Percentiles rank a stretch among this genome's conserved stretches.
phyloP scores from a whole-genome alignment of 768 basidiomycete genomes.

The Kwoniella sp. region DNA sequence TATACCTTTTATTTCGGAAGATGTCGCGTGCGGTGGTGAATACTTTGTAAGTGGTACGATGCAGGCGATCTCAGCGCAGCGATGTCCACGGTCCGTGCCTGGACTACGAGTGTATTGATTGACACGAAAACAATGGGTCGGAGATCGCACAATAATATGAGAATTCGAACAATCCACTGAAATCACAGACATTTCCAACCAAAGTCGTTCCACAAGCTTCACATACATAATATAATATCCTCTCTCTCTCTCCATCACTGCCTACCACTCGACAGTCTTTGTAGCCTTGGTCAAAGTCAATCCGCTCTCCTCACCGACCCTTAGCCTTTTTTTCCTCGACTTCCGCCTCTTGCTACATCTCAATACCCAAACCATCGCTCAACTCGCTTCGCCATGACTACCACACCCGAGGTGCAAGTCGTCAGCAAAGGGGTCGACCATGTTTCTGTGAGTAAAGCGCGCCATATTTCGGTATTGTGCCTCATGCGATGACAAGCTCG shows the following conservation, averaged over 20 bases:
- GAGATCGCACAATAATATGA: neutral
- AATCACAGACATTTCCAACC: neutral
- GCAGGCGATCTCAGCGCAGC: neutral
- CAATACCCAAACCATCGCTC: too few relatives aligned
- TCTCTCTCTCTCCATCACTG: too few relatives aligned
- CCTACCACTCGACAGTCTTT: too few relatives aligned
- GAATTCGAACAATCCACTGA: neutral
- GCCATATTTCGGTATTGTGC: too few relatives aligned
- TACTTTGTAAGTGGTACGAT: too few relatives aligned
- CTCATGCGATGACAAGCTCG: neutral
- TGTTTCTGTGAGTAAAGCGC: conserved; percentile 15
- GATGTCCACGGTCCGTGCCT: conserved; percentile 1
- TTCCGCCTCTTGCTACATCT: too few relatives aligned
- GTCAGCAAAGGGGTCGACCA: conserved; percentile 11
- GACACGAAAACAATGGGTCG: neutral
- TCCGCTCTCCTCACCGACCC: too few relatives aligned
- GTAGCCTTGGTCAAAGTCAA: too few relatives aligned
- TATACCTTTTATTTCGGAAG: neutral
- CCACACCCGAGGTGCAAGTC: conserved; percentile 19
- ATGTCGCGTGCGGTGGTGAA: conserved; percentile 1
- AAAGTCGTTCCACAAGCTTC: too few relatives aligned
- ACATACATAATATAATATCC: too few relatives aligned
- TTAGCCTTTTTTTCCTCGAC: too few relatives aligned
- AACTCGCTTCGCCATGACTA: conserved; percentile 8
- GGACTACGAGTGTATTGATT: neutral